Base-by-base conservation (phyloP, 257 asterid species). In the Anisodus acutangulus region DNA sequence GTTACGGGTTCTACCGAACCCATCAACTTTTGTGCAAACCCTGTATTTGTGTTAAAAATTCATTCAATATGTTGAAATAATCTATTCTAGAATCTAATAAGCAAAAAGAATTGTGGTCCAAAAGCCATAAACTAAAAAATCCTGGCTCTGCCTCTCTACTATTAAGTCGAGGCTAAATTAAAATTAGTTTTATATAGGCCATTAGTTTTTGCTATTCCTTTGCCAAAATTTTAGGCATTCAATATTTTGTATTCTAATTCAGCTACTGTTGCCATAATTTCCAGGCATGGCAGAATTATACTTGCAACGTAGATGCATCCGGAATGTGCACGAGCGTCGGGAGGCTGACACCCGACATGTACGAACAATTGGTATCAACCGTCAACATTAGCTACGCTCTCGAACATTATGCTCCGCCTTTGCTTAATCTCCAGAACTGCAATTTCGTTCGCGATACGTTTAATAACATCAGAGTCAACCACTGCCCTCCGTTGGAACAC, bases 381-480 rank as follows among this genome's bases (percentile, higher is more conserved):
- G 92, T 93, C 51, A 93, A 95, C 86, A 92, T 93, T 43, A 95
- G 97, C 89, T 94, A 91, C 8, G 99, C 93, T 0, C 98, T 97
- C 39, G 93, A 95, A 82, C 94, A 92, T 62, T 97, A 97, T n/a
- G 83, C 98, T 8, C 99, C 97, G 0, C 92, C 89, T 0, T 72
- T 97, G 47, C 91, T 97, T 47, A 93, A 87, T 86, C 92, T 97
- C 22, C 95, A 95, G 87, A 95, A 97, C 86, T 97, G 99, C 83
- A 88, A 97, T 82, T 96, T 96, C 11, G 99, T 97, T 3, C 97
- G 99, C 0, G 97, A 93, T n/a, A 86, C 99, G 0, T 95, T 97
- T 72, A 82, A 84, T 6, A 94, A 95, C 90, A 93, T 97, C 85
- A 92, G 97, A 57, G 43, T 91, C 6, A 83, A 86, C 39, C 86